Conservation (phyloP, 805 yeast species). For the Huiozyma naganishii region DNA sequence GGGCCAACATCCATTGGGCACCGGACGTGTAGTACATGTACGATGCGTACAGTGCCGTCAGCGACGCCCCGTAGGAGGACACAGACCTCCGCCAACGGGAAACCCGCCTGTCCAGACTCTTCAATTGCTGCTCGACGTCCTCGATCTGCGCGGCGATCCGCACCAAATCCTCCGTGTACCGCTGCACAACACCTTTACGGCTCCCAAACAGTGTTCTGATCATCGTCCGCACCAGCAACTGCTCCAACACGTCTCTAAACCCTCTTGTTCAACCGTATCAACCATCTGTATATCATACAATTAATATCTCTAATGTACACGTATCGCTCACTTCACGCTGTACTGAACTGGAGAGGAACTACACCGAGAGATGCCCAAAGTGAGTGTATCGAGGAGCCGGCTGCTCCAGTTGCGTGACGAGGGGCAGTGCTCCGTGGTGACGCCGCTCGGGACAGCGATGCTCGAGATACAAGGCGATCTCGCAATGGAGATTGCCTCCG, state of each 20-base stretch:
- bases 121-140: not conserved
- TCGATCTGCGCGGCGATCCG: conserved; percentile 21
- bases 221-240: not conserved
- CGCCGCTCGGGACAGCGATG: conserved; percentile 49
- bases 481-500: conserved; percentile 15
- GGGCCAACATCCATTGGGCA: not conserved
- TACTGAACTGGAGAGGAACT: no score
- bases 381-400: conserved; percentile 15
- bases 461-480: conserved; percentile 70
- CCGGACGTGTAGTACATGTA: no score
- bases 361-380: conserved; percentile 17
- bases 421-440: conserved; percentile 1
- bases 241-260: no score
- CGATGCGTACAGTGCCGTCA: no score
- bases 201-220: not conserved
- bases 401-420: conserved; percentile 7
- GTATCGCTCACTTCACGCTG: no score
- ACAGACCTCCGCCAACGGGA: no score
- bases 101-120: no score
- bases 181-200: conserved; percentile 13
- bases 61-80: no score
- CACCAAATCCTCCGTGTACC: conserved; percentile 22
- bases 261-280: no score
- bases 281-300: no score
- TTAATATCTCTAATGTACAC: no score